Evolutionary conservation across 768 basidiomycete genomes (phyloP).

Genomic region (Boletus subcaerulescens): DNA sequence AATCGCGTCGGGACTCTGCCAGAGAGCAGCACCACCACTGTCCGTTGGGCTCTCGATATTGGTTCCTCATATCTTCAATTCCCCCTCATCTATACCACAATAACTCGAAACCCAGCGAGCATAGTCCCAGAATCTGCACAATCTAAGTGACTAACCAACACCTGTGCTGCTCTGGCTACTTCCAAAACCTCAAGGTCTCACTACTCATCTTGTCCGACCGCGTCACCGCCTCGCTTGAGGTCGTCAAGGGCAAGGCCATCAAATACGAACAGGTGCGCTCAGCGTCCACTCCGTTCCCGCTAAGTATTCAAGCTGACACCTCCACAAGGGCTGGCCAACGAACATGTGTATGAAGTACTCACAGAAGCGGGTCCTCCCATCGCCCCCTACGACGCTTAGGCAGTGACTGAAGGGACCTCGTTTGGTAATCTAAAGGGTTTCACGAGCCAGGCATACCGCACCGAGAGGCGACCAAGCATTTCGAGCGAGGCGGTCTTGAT

Average conservation of each 20-base stretch:
- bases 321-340: not conserved
- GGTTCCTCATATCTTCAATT: too few species aligned
- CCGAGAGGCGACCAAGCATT: not conserved
- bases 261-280: not conserved
- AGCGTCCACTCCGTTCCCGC: not conserved
- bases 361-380: not conserved
- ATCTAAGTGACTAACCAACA: too few species aligned
- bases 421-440: not conserved
- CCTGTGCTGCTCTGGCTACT: too few species aligned
- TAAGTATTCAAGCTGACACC: too few species aligned
- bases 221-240: not conserved
- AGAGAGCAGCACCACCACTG: too few species aligned
- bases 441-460: not conserved
- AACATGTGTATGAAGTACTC: not conserved
- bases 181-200: too few species aligned
- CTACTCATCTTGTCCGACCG: too few species aligned
- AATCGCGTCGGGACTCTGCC: too few species aligned
- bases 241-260: not conserved
- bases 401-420: not conserved
- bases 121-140: too few species aligned
- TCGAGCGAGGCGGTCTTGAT: not conserved
- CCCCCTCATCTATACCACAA: too few species aligned
- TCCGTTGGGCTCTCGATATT: too few species aligned
- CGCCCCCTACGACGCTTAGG: not conserved
- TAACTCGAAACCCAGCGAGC: too few species aligned